A percentile compares a stretch with the other conserved stretches of the same genome.
Conservation (phyloP, 2,329 filamentous ascomycete species). For the Penicillium sp. region DNA sequence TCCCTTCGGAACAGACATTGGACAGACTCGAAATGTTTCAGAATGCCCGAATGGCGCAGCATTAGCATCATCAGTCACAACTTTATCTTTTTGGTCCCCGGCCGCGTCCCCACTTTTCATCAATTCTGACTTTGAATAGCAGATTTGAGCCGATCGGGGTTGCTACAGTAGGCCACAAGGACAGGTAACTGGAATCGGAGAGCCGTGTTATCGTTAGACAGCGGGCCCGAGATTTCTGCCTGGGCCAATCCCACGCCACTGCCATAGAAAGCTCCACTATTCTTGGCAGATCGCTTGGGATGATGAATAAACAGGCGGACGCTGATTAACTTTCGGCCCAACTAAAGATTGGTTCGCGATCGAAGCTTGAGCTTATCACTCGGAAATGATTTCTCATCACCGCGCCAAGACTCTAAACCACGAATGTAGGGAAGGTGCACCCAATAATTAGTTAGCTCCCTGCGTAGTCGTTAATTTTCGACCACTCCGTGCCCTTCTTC, state of each 20-base stretch:
- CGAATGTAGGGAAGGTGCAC: conserved; percentile 1
- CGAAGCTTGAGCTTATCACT: conserved; percentile 18
- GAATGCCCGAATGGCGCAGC: conserved; percentile 8
- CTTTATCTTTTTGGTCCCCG: conserved; percentile 10
- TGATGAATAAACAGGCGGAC: conserved; percentile 20
- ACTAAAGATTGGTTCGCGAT: conserved; percentile 16
- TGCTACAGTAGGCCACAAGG: conserved; percentile 5
- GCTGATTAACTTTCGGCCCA: conserved; percentile 11
- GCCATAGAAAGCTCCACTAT: conserved; percentile 12
- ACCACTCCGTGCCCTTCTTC: conserved; percentile 9
- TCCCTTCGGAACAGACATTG: conserved; percentile 10
- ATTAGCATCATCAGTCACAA: conserved; percentile 10
- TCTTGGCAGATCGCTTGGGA: conserved; percentile 8
- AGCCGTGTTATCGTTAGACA: neutral
- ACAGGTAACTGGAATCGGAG: conserved; percentile 6
- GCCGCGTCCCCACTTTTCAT: conserved; percentile 5
- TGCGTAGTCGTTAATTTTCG: conserved; percentile 11
- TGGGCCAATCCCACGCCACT: conserved; percentile 9
- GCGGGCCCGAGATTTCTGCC: conserved; percentile 7
- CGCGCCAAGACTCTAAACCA: conserved; percentile 7
- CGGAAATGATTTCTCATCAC: conserved; percentile 11
- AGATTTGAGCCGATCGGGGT: conserved; percentile 5
- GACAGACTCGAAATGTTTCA: conserved; percentile 8
- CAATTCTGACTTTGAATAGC: conserved; percentile 9
- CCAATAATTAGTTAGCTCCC: conserved; percentile 15